Percentiles rank a stretch among this genome's conserved stretches.
Conservation (phyloP, 768 basidiomycete genomes). For the Fibroporia radiculosa region DNA sequence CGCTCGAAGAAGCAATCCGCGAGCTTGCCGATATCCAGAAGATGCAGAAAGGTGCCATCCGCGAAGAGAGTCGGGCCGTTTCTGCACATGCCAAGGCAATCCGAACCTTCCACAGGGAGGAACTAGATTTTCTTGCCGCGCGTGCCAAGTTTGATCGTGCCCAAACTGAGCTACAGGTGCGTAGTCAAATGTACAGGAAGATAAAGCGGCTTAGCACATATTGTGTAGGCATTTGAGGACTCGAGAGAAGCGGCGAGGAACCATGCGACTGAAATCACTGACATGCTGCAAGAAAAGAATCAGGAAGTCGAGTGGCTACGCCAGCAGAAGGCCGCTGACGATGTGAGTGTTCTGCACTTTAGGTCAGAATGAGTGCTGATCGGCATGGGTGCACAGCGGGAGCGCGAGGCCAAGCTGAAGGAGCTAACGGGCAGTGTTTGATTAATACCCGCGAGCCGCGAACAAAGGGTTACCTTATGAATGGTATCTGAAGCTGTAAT, state of each 20-base stretch:
- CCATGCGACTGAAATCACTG: constrained; percentile 50
- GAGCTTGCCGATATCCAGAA: constrained; percentile 63
- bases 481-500: no score
- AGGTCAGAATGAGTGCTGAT: not conserved
- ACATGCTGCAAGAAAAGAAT: constrained; percentile 61
- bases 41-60: constrained; percentile 60
- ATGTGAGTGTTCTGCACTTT: constrained; percentile 24
- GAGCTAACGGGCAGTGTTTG: constrained; percentile 30
- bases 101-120: constrained; percentile 51
- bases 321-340: constrained; percentile 59
- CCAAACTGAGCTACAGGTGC: constrained; percentile 33
- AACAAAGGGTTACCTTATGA: no score
- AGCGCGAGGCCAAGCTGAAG: constrained; percentile 44
- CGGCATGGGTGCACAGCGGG: constrained; percentile 28
- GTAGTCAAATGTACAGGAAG: not conserved
- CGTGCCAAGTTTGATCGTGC: constrained; percentile 51
- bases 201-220: not conserved
- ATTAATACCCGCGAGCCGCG: not conserved
- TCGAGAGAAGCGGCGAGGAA: constrained; percentile 40
- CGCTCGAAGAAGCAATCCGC: constrained; percentile 50
- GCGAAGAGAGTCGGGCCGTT: constrained; percentile 28
- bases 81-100: constrained; percentile 43
- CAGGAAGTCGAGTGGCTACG: constrained; percentile 65
- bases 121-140: constrained; percentile 52
- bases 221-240: constrained; percentile 20